phyloP scores from a whole-genome alignment of 495 filamentous ascomycete species.

The Penicillium coffeae region DNA sequence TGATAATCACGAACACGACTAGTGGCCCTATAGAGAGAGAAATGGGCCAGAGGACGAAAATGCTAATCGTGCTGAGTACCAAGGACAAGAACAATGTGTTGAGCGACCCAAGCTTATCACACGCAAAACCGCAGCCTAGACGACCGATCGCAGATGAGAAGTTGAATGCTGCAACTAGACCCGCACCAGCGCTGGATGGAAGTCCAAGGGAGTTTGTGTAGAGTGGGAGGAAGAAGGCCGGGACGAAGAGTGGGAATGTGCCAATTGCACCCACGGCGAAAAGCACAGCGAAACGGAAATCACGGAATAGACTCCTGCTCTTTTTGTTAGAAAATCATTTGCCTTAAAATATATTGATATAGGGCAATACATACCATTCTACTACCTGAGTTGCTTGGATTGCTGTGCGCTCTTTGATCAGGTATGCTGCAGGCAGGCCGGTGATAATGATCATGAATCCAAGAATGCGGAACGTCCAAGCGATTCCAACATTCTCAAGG shows the following conservation, averaged over 20 bases:
- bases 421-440: conserved; percentile 54
- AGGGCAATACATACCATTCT: conserved; percentile 38
- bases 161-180: conserved; percentile 54
- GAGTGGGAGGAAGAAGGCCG: conserved; percentile 56
- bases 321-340: too few relatives aligned
- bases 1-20: conserved; percentile 49
- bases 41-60: conserved; percentile 55
- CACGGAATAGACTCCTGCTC: conserved; percentile 45
- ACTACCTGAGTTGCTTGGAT: conserved; percentile 42
- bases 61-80: conserved; percentile 48
- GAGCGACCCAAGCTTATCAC: conserved; percentile 48
- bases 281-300: conserved; percentile 46
- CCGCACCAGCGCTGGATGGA: conserved; percentile 46
- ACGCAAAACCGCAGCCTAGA: conserved; percentile 46
- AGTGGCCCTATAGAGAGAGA: conserved; percentile 50
- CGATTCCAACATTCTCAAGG: conserved; percentile 41
- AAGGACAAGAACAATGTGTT: conserved; percentile 49
- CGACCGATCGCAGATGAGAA: conserved; percentile 50
- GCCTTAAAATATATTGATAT: too few relatives aligned
- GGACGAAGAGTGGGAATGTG: conserved; percentile 59
- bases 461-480: conserved; percentile 53
- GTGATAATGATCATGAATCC: conserved; percentile 44
- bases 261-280: conserved; percentile 54
- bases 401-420: conserved; percentile 52
- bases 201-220: conserved; percentile 45